Conservation (phyloP, 768 basidiomycete genomes). For the Leccinellum albellum region DNA sequence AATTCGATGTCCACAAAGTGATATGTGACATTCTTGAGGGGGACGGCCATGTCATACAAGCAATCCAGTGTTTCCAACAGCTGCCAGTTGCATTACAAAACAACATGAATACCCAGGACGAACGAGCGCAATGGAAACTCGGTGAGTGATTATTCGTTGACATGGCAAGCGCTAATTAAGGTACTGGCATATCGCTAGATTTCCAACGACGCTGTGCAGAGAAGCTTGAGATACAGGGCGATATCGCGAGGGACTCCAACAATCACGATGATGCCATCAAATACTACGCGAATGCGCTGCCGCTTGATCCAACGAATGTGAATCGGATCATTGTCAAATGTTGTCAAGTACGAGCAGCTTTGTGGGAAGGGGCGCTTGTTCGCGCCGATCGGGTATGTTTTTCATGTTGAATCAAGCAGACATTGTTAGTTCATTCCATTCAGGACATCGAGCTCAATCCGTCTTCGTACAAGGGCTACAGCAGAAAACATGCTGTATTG, state of each 20-base stretch:
- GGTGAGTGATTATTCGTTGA: background rate
- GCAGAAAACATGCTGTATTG: background rate
- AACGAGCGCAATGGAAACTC: background rate
- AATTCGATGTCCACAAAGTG: background rate
- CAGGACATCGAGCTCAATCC: background rate
- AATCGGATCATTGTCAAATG: background rate
- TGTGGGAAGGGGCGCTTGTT: background rate
- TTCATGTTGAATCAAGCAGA: background rate
- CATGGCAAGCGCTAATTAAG: no score
- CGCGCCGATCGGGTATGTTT: background rate
- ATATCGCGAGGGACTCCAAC: background rate
- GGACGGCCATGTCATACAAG: background rate
- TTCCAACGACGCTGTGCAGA: background rate
- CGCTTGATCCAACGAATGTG: background rate
- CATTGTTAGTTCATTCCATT: background rate
- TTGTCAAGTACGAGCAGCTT: background rate
- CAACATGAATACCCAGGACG: background rate
- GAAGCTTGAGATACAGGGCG: background rate
- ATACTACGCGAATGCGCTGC: background rate
- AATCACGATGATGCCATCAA: background rate
- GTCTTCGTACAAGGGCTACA: background rate
- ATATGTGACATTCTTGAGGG: conserved; percentile 3
- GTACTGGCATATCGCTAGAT: background rate
- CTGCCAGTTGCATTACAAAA: background rate
- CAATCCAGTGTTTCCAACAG: background rate